Evolutionary conservation across 163 green algal genomes (phyloP).

Genomic region (Volvox carteri): DNA sequence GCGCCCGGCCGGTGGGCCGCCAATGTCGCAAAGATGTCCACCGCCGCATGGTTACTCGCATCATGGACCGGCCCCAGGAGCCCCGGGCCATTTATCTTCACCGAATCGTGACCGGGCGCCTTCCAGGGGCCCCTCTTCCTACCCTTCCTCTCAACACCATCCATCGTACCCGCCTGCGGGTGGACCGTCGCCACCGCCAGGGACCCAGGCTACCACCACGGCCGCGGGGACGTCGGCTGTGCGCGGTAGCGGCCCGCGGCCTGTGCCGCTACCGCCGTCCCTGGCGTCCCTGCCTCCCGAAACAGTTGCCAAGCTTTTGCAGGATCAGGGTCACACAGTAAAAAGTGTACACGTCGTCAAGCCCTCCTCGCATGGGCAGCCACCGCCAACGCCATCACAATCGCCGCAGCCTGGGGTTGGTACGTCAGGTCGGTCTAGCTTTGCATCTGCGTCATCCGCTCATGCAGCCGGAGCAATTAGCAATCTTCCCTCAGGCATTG

Average conservation of each 20-base stretch:
- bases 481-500: too few species aligned
- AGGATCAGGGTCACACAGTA: conserved; percentile 17
- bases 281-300: conserved; percentile 9
- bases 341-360: conserved; percentile 28
- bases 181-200: background rate
- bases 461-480: too few species aligned
- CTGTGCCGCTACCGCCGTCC: conserved; percentile 22
- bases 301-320: conserved; percentile 30
- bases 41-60: conserved; percentile 5
- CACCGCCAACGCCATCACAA: background rate
- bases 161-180: background rate
- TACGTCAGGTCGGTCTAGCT: too few species aligned
- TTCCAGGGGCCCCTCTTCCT: background rate
- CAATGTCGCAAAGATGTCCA: background rate
- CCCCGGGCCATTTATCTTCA: background rate
- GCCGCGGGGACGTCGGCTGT: background rate
- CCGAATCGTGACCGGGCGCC: background rate
- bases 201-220: background rate
- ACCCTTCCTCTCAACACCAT: background rate
- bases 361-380: background rate
- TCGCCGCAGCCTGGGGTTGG: background rate
- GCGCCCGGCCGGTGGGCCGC: background rate
- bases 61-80: background rate
- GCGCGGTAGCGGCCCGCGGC: conserved; percentile 7
- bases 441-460: too few species aligned